phyloP scores from a whole-genome alignment of 2,329 filamentous ascomycete genomes.

The Cercospora zeina region DNA sequence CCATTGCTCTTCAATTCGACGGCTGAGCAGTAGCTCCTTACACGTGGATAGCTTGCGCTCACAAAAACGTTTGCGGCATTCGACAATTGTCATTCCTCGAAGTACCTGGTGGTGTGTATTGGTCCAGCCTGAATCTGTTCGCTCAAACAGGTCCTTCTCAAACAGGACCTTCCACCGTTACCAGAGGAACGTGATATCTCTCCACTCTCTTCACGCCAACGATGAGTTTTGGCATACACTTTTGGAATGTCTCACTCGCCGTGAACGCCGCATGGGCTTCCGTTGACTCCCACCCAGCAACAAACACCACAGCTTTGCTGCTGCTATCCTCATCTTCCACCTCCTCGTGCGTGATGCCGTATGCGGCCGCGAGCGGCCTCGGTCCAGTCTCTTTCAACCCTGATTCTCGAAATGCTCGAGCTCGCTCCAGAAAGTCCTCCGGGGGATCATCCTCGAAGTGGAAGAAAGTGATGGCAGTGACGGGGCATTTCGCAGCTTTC shows the following conservation, averaged over 20 bases:
- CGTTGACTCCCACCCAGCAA: slow-evolving; percentile 21
- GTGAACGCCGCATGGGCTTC: slow-evolving; percentile 20
- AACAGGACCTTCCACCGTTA: not conserved
- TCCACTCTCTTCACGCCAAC: slow-evolving; percentile 13
- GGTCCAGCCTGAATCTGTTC: no score
- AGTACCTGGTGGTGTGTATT: no score
- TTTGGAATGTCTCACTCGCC: slow-evolving; percentile 11
- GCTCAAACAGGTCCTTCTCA: no score
- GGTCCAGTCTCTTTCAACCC: not conserved
- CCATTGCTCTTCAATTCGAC: not conserved
- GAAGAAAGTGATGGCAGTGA: slow-evolving; percentile 23
- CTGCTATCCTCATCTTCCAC: slow-evolving; percentile 15
- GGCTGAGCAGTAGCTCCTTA: not conserved
- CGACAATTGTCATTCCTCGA: not conserved
- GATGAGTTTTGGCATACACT: slow-evolving; percentile 14
- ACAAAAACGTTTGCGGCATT: not conserved
- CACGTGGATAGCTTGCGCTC: not conserved
- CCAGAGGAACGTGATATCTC: not conserved
- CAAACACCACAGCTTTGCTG: slow-evolving; percentile 18
- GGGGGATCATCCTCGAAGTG: slow-evolving; percentile 20
- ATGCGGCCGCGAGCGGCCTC: slow-evolving; percentile 12
- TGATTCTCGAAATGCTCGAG: not conserved
- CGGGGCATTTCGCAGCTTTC: slow-evolving; percentile 6
- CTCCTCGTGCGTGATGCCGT: slow-evolving; percentile 23
- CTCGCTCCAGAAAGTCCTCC: slow-evolving; percentile 8